These are phyloP conservation scores for Juglanconis oblonga DNA, from an alignment of 2,329 filamentous ascomycete genomes.

Conservation along the genomic window DNA sequence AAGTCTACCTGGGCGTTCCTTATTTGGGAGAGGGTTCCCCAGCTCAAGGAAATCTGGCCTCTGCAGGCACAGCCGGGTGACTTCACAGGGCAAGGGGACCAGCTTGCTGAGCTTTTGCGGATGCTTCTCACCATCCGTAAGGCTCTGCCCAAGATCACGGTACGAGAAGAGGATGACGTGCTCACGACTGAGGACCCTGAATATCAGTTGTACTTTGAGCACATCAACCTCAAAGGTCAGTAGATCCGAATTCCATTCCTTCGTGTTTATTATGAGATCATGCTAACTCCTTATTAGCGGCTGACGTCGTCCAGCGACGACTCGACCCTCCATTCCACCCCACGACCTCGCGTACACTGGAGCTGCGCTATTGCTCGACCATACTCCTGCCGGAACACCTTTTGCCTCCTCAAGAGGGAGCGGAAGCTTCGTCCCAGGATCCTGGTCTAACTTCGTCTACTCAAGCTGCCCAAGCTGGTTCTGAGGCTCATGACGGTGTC, in stretches of 20 bases:
- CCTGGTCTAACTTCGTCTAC: not conserved
- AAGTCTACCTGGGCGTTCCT: conserved; percentile 69
- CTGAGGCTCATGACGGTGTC: not conserved
- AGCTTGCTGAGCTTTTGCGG: conserved; percentile 55
- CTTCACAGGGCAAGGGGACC: conserved; percentile 58
- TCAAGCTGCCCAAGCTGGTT: not conserved
- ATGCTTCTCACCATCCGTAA: conserved; percentile 62
- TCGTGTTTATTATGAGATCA: not conserved
- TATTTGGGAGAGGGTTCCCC: conserved; percentile 58
- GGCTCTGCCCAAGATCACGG: conserved; percentile 51
- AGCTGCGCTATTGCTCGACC: conserved; percentile 43
- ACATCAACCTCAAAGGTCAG: conserved; percentile 57
- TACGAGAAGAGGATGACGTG: conserved; percentile 44
- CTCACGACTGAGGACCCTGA: conserved; percentile 47
- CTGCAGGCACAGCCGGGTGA: conserved; percentile 54
- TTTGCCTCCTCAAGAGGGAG: not conserved
- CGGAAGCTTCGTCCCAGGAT: not conserved
- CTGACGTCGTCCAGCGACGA: conserved; percentile 43
- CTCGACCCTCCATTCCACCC: conserved; percentile 51
- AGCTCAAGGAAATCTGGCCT: conserved; percentile 57
- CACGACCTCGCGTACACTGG: conserved; percentile 43
- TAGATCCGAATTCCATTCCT: conserved; percentile 11
- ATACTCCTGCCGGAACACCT: conserved; percentile 32
- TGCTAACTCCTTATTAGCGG: conserved; percentile 27
- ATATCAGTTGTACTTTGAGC: conserved; percentile 51